phyloP scores from a whole-genome alignment of 2,329 filamentous ascomycete genomes.

The Cercospora sp. region DNA sequence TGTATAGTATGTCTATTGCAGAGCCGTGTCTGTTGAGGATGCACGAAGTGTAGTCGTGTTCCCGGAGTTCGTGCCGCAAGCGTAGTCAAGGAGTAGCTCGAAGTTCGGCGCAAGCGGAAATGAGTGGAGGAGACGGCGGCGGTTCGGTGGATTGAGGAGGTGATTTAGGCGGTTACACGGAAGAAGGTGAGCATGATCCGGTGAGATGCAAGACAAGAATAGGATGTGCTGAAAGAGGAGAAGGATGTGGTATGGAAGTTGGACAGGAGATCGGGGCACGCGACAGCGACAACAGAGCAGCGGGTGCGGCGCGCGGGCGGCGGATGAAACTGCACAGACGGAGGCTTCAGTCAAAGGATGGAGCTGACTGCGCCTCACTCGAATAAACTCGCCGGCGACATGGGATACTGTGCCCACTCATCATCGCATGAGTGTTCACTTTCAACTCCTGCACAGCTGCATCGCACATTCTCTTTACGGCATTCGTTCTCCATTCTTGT shows the following conservation, averaged over 20 bases:
- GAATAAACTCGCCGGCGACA: not conserved
- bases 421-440: not conserved
- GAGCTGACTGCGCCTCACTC: not conserved
- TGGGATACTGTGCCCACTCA: not conserved
- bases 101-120: not conserved
- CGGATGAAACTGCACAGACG: not conserved
- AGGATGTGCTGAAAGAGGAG: not conserved
- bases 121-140: not conserved
- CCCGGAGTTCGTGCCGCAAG: not conserved
- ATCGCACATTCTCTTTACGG: not conserved
- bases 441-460: not conserved
- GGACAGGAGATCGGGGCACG: not conserved
- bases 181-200: not conserved
- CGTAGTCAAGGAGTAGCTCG: not conserved
- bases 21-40: not conserved
- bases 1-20: not conserved
- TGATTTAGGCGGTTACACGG: not conserved
- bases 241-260: not conserved
- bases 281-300: not conserved
- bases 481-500: not conserved
- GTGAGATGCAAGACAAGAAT: not conserved
- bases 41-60: not conserved
- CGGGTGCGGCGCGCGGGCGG: not conserved
- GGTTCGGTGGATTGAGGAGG: not conserved
- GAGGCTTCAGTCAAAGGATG: not conserved